Conservation (phyloP, 2,329 filamentous ascomycete species). For the Neoscytalidium dimidiatum region DNA sequence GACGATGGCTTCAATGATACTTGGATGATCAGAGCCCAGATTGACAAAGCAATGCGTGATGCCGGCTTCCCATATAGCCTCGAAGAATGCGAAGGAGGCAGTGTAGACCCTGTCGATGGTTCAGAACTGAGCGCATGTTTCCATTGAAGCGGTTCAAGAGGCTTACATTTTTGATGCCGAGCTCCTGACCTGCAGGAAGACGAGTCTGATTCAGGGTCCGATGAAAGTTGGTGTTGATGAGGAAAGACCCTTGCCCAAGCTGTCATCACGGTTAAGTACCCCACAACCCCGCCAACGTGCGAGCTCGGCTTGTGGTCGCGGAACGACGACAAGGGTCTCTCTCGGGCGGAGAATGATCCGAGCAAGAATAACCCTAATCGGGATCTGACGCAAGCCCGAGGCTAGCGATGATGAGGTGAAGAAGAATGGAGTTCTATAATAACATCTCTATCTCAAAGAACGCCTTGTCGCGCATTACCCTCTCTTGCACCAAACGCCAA, state of each 20-base stretch:
- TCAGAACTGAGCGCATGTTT: neutral
- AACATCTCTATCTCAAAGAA: neutral
- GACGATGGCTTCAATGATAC: slow-evolving; percentile 78
- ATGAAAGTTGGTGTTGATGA: neutral
- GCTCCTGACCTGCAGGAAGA: too few relatives aligned
- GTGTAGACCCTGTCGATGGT: slow-evolving; percentile 56
- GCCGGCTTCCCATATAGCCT: slow-evolving; percentile 69
- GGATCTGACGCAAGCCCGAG: too few relatives aligned
- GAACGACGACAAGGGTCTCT: neutral
- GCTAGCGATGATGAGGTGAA: neutral
- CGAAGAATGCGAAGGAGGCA: slow-evolving; percentile 79
- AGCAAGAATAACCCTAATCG: neutral
- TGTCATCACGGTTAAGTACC: neutral
- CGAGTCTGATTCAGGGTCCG: too few relatives aligned
- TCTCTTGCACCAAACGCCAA: neutral
- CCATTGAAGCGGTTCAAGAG: neutral
- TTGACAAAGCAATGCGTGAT: slow-evolving; percentile 60
- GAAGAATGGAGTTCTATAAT: neutral
- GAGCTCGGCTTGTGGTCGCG: neutral
- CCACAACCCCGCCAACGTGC: slow-evolving; percentile 1
- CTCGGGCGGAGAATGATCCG: neutral
- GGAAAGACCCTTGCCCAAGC: neutral
- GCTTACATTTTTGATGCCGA: too few relatives aligned
- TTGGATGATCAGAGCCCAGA: slow-evolving; percentile 71
- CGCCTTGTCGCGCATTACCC: neutral